phyloP scores from a whole-genome alignment of 164 flowering plant genomes.

The Vitis amurensis region DNA sequence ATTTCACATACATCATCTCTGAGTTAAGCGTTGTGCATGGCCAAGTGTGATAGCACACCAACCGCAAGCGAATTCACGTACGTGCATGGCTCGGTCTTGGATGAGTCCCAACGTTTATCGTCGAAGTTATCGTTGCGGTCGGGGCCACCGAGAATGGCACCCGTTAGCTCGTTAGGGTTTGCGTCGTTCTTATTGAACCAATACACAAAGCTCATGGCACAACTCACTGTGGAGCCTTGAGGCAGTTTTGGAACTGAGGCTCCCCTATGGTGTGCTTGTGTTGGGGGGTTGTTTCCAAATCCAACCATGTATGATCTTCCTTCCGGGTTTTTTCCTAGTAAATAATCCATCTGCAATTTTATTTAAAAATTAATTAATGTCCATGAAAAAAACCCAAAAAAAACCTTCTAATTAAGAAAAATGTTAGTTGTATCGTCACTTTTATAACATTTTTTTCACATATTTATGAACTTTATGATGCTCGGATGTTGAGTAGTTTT shows the following conservation, averaged over 20 bases:
- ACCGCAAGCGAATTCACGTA: constrained; percentile 64
- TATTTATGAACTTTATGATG: no score
- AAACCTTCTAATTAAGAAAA: no score
- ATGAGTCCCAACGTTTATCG: constrained; percentile 56
- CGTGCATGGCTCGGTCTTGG: constrained; percentile 69
- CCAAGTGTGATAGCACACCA: constrained; percentile 47
- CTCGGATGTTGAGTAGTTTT: no score
- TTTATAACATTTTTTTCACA: no score
- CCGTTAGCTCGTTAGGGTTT: constrained; percentile 83
- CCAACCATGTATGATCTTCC: constrained; percentile 92
- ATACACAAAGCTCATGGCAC: constrained; percentile 62
- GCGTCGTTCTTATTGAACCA: constrained; percentile 48
- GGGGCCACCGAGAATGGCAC: constrained; percentile 93
- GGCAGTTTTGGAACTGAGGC: constrained; percentile 59
- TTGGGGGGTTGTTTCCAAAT: constrained; percentile 72
- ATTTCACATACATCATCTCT: no score
- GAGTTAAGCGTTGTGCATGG: constrained; percentile 7
- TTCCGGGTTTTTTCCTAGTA: constrained; percentile 71
- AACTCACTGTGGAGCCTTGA: constrained; percentile 26
- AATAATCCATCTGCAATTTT: constrained; percentile 72
- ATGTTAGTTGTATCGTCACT: no score
- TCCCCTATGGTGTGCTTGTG: constrained; percentile 84
- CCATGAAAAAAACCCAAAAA: no score
- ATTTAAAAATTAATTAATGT: background rate
- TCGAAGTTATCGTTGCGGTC: constrained; percentile 63